Conservation (phyloP, 352 stramenopile genomes). For the Phytophthora crassamura region DNA sequence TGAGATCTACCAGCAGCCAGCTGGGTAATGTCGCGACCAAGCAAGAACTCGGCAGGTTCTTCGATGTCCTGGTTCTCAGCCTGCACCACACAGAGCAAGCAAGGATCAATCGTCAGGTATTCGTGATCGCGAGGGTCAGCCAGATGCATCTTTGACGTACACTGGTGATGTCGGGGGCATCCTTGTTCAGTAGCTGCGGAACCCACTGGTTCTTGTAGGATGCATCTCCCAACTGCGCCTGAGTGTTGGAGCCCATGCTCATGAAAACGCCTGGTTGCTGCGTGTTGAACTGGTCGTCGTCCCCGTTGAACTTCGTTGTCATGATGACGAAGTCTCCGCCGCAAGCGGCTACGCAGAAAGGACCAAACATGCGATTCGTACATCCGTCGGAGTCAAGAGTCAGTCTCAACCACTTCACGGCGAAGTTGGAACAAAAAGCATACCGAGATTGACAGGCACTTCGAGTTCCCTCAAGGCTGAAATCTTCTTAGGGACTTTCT, state of each 20-base stretch:
- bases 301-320: constrained; percentile 67
- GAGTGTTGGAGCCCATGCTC: constrained; percentile 78
- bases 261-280: constrained; percentile 81
- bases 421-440: constrained; percentile 12
- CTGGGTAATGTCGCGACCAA: constrained; percentile 72
- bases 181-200: constrained; percentile 78
- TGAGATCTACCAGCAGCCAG: constrained; percentile 71
- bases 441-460: constrained; percentile 71
- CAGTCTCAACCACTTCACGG: constrained; percentile 1
- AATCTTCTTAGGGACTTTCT: constrained; percentile 88
- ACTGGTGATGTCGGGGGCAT: constrained; percentile 59
- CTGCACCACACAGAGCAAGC: constrained; percentile 29
- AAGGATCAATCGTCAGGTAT: constrained; percentile 3
- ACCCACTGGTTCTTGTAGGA: constrained; percentile 86
- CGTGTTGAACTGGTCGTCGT: constrained; percentile 81
- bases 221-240: constrained; percentile 73
- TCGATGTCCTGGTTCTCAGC: constrained; percentile 61
- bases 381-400: constrained; percentile 20
- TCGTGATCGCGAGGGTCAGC: not conserved
- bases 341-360: constrained; percentile 44
- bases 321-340: constrained; percentile 79
- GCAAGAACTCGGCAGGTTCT: constrained; percentile 71
- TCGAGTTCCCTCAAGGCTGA: constrained; percentile 82
- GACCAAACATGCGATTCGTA: constrained; percentile 12
- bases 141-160: constrained; percentile 35